Conservation (phyloP, 176 grass and related monocot genomes). For the Panicum miliaceum region DNA sequence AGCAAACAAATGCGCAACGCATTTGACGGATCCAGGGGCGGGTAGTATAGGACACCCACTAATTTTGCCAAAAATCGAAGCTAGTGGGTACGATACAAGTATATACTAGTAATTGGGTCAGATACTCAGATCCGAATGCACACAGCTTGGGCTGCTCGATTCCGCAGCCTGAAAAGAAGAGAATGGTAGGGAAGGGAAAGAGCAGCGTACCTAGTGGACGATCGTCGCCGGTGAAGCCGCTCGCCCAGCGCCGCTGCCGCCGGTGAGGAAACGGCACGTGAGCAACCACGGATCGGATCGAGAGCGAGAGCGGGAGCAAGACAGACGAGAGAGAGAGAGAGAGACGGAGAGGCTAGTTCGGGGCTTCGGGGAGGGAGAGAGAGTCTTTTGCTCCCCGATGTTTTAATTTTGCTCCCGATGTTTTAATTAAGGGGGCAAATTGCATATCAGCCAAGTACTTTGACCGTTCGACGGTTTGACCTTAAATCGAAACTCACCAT, state of each 20-base stretch:
- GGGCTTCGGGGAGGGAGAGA: not conserved
- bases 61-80: not conserved
- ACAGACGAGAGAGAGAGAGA: too few relatives aligned
- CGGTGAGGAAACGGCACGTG: not conserved
- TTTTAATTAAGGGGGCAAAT: too few relatives aligned
- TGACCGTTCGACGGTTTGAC: not conserved
- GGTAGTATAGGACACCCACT: not conserved
- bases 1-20: not conserved
- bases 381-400: not conserved
- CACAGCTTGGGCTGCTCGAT: not conserved
- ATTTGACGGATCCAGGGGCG: not conserved
- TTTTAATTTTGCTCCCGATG: too few relatives aligned
- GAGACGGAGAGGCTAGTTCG: not conserved
- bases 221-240: not conserved
- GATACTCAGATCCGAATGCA: constrained; percentile 1
- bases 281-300: not conserved
- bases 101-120: not conserved
- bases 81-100: not conserved
- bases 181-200: not conserved
- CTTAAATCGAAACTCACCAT: too few relatives aligned
- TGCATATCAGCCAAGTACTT: not conserved
- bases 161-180: not conserved
- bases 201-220: not conserved
- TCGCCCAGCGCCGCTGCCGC: not conserved
- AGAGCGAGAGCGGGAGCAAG: not conserved